These are phyloP conservation scores for Aspergillus asperescens DNA, from an alignment of 495 filamentous ascomycete species.

Conservation along the genomic window DNA sequence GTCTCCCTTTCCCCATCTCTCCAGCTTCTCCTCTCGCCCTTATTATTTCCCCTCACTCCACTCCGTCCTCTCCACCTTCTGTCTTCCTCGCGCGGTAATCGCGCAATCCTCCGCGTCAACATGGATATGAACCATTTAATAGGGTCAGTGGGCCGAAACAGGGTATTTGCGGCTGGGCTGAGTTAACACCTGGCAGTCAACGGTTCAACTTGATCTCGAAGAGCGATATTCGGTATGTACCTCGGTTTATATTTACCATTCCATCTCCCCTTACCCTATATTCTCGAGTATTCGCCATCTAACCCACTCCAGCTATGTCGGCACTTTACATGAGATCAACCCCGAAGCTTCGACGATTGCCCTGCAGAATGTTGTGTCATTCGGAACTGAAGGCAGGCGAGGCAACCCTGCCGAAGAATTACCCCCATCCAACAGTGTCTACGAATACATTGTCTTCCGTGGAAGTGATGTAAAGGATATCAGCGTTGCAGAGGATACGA, in stretches of 20 bases:
- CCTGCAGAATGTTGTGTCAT: slow-evolving; percentile 88
- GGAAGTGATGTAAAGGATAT: slow-evolving; percentile 99
- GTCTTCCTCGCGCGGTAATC: slow-evolving; percentile 21
- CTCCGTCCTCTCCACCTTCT: slow-evolving; percentile 17
- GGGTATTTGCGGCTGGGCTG: slow-evolving; percentile 39
- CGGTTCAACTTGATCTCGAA: slow-evolving; percentile 76
- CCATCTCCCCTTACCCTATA: neutral
- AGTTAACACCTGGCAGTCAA: slow-evolving; percentile 48
- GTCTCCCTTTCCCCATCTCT: slow-evolving; percentile 15
- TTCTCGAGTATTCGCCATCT: slow-evolving; percentile 14
- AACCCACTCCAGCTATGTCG: slow-evolving; percentile 69
- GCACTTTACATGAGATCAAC: slow-evolving; percentile 95
- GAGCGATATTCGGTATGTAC: slow-evolving; percentile 84
- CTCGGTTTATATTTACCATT: neutral
- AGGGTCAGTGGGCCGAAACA: slow-evolving; percentile 42
- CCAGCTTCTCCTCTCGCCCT: slow-evolving; percentile 6
- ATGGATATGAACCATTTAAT: slow-evolving; percentile 54
- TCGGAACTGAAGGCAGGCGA: slow-evolving; percentile 86
- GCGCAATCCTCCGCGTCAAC: slow-evolving; percentile 37
- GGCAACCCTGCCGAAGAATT: slow-evolving; percentile 74
- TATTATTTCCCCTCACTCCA: slow-evolving; percentile 7
- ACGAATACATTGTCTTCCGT: slow-evolving; percentile 98
- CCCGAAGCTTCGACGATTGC: slow-evolving; percentile 94
- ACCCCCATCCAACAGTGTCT: slow-evolving; percentile 72
- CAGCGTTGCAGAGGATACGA: slow-evolving; percentile 76